A percentile compares a stretch with the other conserved stretches of the same genome.
phyloP scores from a whole-genome alignment of 805 yeast genomes.

The Sugiyamaella floridensis region DNA sequence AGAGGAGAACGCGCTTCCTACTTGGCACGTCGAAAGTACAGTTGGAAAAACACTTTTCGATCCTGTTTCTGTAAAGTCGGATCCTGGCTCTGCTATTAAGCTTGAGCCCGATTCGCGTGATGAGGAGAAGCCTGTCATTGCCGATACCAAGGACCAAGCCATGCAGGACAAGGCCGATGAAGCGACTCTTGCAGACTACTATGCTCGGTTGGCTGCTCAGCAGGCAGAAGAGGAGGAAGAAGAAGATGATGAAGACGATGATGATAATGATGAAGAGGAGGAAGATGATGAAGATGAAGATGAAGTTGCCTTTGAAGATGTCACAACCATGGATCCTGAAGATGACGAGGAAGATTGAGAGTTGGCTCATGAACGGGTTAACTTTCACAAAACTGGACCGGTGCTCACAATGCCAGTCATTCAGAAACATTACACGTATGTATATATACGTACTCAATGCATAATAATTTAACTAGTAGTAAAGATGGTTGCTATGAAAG shows the following conservation, averaged over 20 bases:
- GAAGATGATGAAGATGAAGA: conserved; percentile 40
- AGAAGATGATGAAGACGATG: conserved; percentile 44
- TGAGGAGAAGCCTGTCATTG: conserved; percentile 6
- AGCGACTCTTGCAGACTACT: conserved; percentile 67
- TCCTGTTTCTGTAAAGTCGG: conserved; percentile 21
- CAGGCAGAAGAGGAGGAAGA: conserved; percentile 56
- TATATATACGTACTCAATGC: too few relatives aligned
- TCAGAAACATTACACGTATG: too few relatives aligned
- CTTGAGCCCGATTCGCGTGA: conserved; percentile 3
- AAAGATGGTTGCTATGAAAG: too few relatives aligned
- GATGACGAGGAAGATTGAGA: conserved; percentile 32
- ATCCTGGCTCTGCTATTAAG: conserved; percentile 9
- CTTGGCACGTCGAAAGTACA: conserved; percentile 92
- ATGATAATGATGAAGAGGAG: conserved; percentile 46
- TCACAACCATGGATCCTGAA: conserved; percentile 18
- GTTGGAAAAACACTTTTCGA: conserved; percentile 55
- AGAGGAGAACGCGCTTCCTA: conserved; percentile 90
- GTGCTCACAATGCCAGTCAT: too few relatives aligned
- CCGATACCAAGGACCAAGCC: conserved; percentile 27
- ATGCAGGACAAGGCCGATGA: conserved; percentile 60
- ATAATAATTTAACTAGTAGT: too few relatives aligned
- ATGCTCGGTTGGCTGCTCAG: conserved; percentile 68
- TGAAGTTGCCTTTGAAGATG: conserved; percentile 34
- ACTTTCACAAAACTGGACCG: not conserved
- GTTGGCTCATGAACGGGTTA: too few relatives aligned